Evolutionary conservation across 2,329 filamentous ascomycete genomes (phyloP), one percentile per base, ranked within the genome.

Genomic region (Lecanicillium sp.): DNA sequence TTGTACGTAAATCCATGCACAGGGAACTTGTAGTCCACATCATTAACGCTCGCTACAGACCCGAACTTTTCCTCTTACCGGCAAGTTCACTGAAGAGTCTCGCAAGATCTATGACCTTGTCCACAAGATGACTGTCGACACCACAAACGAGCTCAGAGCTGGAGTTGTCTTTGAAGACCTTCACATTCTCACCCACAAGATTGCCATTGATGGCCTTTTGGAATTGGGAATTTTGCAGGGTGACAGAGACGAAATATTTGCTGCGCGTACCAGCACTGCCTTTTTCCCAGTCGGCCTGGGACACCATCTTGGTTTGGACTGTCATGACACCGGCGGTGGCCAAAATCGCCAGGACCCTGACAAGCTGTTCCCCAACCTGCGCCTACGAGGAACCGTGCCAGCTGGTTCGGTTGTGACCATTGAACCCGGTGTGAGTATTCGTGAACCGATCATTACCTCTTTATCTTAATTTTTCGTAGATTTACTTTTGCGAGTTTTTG

Each of bases 221-320:
- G 62, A 69, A 17, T 69, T 95, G 0, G 87, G 87, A 2, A 81
- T 96, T 33, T 62, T 96, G 27, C 74, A 74, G 55, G 69, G 77
- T 9, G 68, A 76, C 44, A 72, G 74, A 40, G 74, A 81, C n/a
- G 87, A 87, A 49, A 84, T 96, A 17, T 75, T 94, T 45, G 73
- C 79, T 48, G 78, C 76, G 31, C 73, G 87, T 39, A 86, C 87
- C n/a, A 90, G 84, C 52, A 79, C 83, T 19, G 88, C 88, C 2
- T 96, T 96, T 67, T 85, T 95, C 54, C 89, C 89, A 1, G 89
- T 96, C 57, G 89, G 89, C 1, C 66, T 96, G 1, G 89, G 89
- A 0, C 89, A 96, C 61, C 90, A 94, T 57, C 68, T 95, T 6
- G 89, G 89, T 44, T 82, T 96, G 74, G 89, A 96, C 57, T 94